Evolutionary conservation across 768 basidiomycete genomes (phyloP), one percentile per base, ranked within the genome.

Genomic region (Boletus pseudopeckii): DNA sequence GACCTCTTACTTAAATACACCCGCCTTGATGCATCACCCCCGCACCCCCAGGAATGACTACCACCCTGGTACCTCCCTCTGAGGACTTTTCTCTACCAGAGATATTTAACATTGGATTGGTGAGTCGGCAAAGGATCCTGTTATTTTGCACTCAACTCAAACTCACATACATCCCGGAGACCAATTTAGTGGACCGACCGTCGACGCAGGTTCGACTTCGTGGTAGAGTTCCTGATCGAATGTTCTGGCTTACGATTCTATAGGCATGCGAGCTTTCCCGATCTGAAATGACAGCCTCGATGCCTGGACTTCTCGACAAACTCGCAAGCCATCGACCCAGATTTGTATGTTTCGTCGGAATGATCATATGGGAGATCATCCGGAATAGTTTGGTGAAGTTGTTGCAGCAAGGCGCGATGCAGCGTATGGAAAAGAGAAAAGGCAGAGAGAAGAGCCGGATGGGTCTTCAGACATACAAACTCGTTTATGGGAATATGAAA

Each of bases 291-390:
- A 53, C 64, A 1, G 72, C 68, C 13, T 75, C 80, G 5, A 86
- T 90, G 0, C 81, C 84, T 1, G 55, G 63, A 1, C 72, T 93
- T 7, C 74, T 92, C 0, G 59, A 60, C 20, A 93, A 92, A 64
- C 71, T 94, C 18, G 62, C 70, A 0, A 70, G 64, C 9, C 77
- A 77, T 57, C 77, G 77, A 11, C 92, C 92, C 0, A 74, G 75
- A 4, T 72, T 93, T 6, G 77, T 91, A 0, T 91, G 89, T 62
- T 88, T 93, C 61, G 84, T 92, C 2, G 92, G 92, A 2, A 74
- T 89, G 54, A 76, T 77, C 9, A 91, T 93, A 32, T 83, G 82
- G 80, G 61, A 69, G 5, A 56, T 64, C 18, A 59, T 72, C 48
- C 61, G 68, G 72, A 77, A 37, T 65, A 74, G 54, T 54, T 61